Percentiles rank a stretch among this genome's conserved stretches.
phyloP scores from a whole-genome alignment of 164 flowering plant genomes.

The Vitis cinerea region DNA sequence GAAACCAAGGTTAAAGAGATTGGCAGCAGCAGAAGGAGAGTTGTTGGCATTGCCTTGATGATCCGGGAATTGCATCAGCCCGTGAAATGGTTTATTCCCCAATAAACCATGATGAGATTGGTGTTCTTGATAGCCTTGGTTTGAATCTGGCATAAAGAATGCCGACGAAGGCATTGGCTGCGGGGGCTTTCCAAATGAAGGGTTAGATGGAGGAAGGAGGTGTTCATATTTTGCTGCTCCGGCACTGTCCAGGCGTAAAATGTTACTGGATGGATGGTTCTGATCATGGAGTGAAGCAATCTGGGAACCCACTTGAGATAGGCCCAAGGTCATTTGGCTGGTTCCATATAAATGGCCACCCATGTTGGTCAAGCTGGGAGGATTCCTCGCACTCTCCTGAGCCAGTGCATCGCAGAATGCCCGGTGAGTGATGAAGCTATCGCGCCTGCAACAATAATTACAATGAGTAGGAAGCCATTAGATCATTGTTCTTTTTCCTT shows the following conservation, averaged over 20 bases:
- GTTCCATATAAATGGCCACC: constrained; percentile 58
- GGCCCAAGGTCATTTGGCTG: constrained; percentile 46
- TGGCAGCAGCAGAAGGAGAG: constrained; percentile 31
- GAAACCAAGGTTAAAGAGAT: constrained; percentile 56
- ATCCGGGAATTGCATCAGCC: constrained; percentile 63
- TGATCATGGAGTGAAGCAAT: constrained; percentile 43
- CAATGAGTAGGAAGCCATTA: no score
- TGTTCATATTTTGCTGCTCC: constrained; percentile 42
- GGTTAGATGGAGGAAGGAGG: constrained; percentile 28
- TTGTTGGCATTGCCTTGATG: constrained; percentile 36
- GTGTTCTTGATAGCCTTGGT: constrained; percentile 37
- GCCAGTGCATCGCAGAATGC: constrained; percentile 94
- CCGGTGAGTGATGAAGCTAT: constrained; percentile 88
- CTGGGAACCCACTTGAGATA: constrained; percentile 49
- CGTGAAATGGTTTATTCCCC: constrained; percentile 48
- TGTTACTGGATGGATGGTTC: constrained; percentile 29
- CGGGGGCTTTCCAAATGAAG: constrained; percentile 20
- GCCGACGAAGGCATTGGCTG: constrained; percentile 24
- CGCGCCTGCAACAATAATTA: constrained; percentile 57
- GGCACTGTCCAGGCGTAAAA: constrained; percentile 47
- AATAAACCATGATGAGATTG: constrained; percentile 32
- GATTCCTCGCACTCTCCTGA: constrained; percentile 78
- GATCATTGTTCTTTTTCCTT: no score
- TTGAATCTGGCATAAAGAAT: constrained; percentile 34
- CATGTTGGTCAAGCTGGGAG: constrained; percentile 48